A percentile compares a stretch with the other conserved stretches of the same genome.
Evolutionary conservation across 257 asterid genomes (phyloP).

Genomic region (Lavandula angustifolia): DNA sequence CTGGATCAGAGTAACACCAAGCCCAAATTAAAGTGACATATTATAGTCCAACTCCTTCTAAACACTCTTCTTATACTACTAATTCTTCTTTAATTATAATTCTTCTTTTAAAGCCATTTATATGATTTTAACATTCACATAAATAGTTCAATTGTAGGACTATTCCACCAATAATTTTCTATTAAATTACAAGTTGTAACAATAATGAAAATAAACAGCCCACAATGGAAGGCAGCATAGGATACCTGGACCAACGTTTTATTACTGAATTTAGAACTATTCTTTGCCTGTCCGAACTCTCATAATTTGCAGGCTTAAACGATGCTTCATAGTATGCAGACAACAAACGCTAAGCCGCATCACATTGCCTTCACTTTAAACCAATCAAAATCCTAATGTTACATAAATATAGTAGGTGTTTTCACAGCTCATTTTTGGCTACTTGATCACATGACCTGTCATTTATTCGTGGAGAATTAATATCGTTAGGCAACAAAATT

Average conservation of each 20-base stretch:
- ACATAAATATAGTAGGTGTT: neutral
- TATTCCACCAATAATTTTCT: too few species aligned
- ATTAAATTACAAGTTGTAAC: too few species aligned
- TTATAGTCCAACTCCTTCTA: too few species aligned
- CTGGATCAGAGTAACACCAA: too few species aligned
- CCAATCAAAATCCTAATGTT: slow-evolving; percentile 6
- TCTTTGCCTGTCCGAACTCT: neutral
- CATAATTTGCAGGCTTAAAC: neutral
- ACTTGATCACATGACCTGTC: slow-evolving; percentile 23
- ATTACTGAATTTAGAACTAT: neutral
- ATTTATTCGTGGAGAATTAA: slow-evolving; percentile 16
- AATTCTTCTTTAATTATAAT: too few species aligned
- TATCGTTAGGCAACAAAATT: too few species aligned
- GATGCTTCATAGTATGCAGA: slow-evolving; percentile 20
- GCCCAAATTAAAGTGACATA: too few species aligned
- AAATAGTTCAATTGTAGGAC: too few species aligned
- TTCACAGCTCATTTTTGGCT: neutral
- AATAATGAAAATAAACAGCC: neutral
- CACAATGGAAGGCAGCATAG: neutral
- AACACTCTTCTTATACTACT: too few species aligned
- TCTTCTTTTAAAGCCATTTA: too few species aligned
- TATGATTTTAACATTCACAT: too few species aligned
- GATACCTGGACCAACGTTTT: neutral
- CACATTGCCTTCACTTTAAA: slow-evolving; percentile 18
- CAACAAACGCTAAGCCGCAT: slow-evolving; percentile 25